Evolutionary conservation across 225 moss, liverwort and hornwort species (phyloP), one percentile per base, ranked within the genome.

Genomic region (Polytrichum commune): DNA sequence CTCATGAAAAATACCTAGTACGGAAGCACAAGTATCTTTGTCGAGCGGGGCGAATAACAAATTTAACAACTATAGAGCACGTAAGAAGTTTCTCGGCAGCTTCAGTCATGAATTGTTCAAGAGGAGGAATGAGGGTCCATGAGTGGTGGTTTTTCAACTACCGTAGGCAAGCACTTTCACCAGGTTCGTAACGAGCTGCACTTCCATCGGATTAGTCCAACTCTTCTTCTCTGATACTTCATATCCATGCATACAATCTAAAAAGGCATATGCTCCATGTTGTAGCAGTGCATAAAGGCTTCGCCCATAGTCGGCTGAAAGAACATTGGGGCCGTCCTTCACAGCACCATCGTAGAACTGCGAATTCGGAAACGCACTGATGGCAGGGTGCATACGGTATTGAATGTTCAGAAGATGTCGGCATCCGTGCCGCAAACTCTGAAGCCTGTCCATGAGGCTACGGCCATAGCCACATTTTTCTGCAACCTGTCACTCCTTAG

Each of bases 361-460:
- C 8, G 24, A 35, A 56, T 88, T 86, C 9, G 84, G 82, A 61
- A 86, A 88, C 8, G 24, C 19, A 55, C 84, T 68, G 65, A 81
- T 82, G 55, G 73, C 29, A 1, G 83, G 77, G 58, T 86, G 80
- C 84, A 84, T 90, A 27, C 86, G 72, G 67, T 84, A 86, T 33
- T 88, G 82, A 35, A 68, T 63, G 32, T 84, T 72, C 53, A 90
- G 68, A 22, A 88, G 22, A 27, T 79, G 78, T 19, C 2, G 54
- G 46, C 78, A 75, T 18, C 76, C 75, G 73, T 86, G 86, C 1
- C 32, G 24, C 5, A 83, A 60, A 18, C 29, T 25, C 26, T 76
- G 87, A 28, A 90, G 80, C 73, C 80, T 67, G 72, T 84, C 78
- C 66, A 87, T 87, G 7, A 88, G 72, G 81, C 83, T 84, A 20